Conservation (phyloP, 306 rosid genomes). For the Rosa multiflora region DNA sequence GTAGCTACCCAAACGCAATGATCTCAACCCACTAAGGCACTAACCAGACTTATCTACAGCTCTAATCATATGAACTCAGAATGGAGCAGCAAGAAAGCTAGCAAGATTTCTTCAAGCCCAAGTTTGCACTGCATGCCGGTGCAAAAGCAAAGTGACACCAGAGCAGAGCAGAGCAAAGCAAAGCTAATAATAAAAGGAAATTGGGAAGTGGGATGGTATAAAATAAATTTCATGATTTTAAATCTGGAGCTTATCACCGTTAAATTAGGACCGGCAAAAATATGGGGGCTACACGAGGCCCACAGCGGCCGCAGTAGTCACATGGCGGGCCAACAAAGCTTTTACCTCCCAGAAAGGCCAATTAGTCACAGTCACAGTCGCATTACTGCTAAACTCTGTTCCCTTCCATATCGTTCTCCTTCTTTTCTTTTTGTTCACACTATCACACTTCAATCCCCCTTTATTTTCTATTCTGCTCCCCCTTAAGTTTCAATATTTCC, state of each 20-base stretch:
- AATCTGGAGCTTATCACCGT: not conserved
- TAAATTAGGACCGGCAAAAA: not conserved
- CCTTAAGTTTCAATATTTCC: not conserved
- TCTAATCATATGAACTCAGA: not conserved
- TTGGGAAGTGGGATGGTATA: not conserved
- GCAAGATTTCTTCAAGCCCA: constrained; percentile 16
- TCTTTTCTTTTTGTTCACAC: not conserved
- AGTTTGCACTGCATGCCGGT: constrained; percentile 14
- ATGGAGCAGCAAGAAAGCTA: not conserved
- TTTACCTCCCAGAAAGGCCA: constrained; percentile 9
- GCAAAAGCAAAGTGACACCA: not conserved
- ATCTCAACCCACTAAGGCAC: not conserved
- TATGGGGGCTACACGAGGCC: not conserved
- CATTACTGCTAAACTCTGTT: not conserved
- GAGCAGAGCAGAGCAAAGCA: not conserved
- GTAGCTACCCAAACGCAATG: not conserved
- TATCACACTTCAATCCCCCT: not conserved
- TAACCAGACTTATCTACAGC: not conserved
- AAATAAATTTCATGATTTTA: not conserved
- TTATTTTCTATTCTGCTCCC: not conserved
- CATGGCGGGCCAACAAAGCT: constrained; percentile 2
- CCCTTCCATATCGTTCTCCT: not conserved
- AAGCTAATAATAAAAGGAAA: not conserved
- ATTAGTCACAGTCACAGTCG: not conserved
- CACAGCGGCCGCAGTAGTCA: not conserved